phyloP scores from a whole-genome alignment of 2,329 filamentous ascomycete species.

The Botryotinia globosa region DNA sequence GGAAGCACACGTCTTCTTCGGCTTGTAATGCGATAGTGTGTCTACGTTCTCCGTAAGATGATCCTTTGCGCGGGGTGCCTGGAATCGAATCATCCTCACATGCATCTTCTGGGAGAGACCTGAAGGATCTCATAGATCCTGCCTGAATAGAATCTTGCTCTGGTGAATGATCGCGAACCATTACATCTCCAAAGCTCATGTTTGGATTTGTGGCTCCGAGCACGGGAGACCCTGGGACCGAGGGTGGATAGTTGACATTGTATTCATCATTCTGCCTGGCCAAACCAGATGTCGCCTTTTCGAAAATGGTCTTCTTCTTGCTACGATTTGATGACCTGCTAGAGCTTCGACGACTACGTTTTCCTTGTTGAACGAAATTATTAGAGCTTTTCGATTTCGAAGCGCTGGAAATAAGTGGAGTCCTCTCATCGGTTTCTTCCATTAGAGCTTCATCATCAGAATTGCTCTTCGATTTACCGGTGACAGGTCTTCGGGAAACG shows the following conservation, averaged over 20 bases:
- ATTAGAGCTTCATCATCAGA: conserved; percentile 49
- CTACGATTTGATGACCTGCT: conserved; percentile 47
- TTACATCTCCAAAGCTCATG: conserved; percentile 64
- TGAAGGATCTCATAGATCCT: conserved; percentile 28
- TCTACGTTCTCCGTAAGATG: conserved; percentile 44
- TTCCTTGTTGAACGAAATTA: conserved; percentile 25
- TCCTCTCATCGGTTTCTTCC: conserved; percentile 50
- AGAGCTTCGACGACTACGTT: conserved; percentile 34
- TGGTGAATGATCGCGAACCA: conserved; percentile 62
- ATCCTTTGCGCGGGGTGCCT: conserved; percentile 30
- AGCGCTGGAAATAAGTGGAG: conserved; percentile 52
- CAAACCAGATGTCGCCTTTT: conserved; percentile 30
- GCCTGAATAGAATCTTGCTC: conserved; percentile 22
- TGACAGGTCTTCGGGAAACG: conserved; percentile 29
- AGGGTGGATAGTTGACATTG: conserved; percentile 68
- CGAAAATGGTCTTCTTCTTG: conserved; percentile 37
- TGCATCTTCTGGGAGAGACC: conserved; percentile 19
- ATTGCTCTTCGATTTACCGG: conserved; percentile 37
- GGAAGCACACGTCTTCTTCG: conserved; percentile 91
- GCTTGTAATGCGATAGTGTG: conserved; percentile 62
- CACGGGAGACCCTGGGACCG: conserved; percentile 60
- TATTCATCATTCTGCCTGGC: conserved; percentile 46
- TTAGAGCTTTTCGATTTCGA: conserved; percentile 38
- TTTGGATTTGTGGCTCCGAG: conserved; percentile 50
- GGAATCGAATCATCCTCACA: conserved; percentile 38